A percentile compares a stretch with the other conserved stretches of the same genome.
phyloP scores from a whole-genome alignment of 2,329 filamentous ascomycete species.

The Colletotrichum shisoi region DNA sequence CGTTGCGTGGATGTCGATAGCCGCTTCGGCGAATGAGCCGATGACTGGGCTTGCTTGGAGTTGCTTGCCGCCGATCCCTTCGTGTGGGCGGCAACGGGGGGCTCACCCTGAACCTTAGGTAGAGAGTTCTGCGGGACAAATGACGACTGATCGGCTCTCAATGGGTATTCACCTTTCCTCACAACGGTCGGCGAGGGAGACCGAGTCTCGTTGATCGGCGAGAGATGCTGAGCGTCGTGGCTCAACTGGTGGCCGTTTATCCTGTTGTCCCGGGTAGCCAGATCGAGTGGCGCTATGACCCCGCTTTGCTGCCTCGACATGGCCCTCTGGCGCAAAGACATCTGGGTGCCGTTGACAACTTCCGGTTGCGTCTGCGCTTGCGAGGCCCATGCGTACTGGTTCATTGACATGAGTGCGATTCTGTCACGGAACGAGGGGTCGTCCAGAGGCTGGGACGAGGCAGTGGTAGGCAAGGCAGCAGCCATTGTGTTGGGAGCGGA shows the following conservation, averaged over 20 bases:
- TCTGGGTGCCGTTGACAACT: slow-evolving; percentile 45
- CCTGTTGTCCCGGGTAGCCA: slow-evolving; percentile 59
- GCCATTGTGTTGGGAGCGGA: slow-evolving; percentile 26
- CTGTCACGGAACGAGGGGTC: slow-evolving; percentile 55
- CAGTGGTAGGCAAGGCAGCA: slow-evolving; percentile 27
- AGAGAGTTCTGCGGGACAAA: slow-evolving; percentile 28
- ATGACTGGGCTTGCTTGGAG: slow-evolving; percentile 42
- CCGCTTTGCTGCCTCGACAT: slow-evolving; percentile 56
- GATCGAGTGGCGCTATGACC: slow-evolving; percentile 63
- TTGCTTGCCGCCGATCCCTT: slow-evolving; percentile 42
- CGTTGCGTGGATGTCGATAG: slow-evolving; percentile 23
- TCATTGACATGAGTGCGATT: slow-evolving; percentile 55
- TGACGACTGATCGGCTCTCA: slow-evolving; percentile 28
- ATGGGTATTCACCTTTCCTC: slow-evolving; percentile 52
- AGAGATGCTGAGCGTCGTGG: slow-evolving; percentile 63
- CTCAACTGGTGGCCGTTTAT: slow-evolving; percentile 47
- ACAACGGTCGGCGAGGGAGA: slow-evolving; percentile 72
- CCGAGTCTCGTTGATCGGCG: slow-evolving; percentile 77
- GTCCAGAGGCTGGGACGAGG: slow-evolving; percentile 41
- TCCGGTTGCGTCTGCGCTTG: slow-evolving; percentile 38
- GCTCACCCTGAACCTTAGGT: slow-evolving; percentile 33
- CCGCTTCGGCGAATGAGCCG: slow-evolving; percentile 41
- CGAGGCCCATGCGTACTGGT: slow-evolving; percentile 33
- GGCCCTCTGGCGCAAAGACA: slow-evolving; percentile 50
- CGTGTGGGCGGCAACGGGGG: slow-evolving; percentile 7